Evolutionary conservation across 257 asterid genomes (phyloP).

Genomic region (Salvia hispanica): DNA sequence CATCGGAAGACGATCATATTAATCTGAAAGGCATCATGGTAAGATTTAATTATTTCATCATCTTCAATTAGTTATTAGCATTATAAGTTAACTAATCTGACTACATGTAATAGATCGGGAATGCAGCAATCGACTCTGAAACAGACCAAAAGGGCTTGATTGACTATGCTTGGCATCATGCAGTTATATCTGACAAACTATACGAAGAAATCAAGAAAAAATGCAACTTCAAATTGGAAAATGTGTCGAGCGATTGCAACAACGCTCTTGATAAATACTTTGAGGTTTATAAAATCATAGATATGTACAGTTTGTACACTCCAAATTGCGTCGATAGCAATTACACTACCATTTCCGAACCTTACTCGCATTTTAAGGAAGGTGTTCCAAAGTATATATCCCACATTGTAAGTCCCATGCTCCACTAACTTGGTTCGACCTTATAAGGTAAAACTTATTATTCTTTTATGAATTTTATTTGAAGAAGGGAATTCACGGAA

Average conservation of each 20-base stretch:
- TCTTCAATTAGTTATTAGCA: neutral
- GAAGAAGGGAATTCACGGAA: conserved; percentile 46
- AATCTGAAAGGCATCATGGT: conserved; percentile 83
- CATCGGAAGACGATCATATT: conserved; percentile 33
- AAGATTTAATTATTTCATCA: neutral
- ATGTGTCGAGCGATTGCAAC: conserved; percentile 39
- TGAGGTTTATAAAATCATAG: conserved; percentile 59
- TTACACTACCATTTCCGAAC: conserved; percentile 19
- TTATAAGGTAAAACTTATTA: neutral
- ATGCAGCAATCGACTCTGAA: conserved; percentile 79
- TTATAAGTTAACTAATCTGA: too few species aligned
- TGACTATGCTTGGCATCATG: conserved; percentile 93
- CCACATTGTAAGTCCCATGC: conserved; percentile 40
- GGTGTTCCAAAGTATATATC: conserved; percentile 40
- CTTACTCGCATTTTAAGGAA: conserved; percentile 32
- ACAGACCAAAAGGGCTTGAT: conserved; percentile 75
- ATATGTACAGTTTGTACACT: conserved; percentile 81
- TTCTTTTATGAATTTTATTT: neutral
- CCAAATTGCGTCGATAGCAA: conserved; percentile 48
- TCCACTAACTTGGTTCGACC: neutral
- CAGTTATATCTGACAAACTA: conserved; percentile 77
- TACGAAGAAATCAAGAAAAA: conserved; percentile 43
- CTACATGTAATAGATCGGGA: conserved; percentile 61
- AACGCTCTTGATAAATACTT: conserved; percentile 45
- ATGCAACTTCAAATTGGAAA: conserved; percentile 56